A percentile compares a stretch with the other conserved stretches of the same genome.
These are phyloP conservation scores for Penicillium brasilianum DNA, from an alignment of 2,329 filamentous ascomycete species.

Conservation along the genomic window DNA sequence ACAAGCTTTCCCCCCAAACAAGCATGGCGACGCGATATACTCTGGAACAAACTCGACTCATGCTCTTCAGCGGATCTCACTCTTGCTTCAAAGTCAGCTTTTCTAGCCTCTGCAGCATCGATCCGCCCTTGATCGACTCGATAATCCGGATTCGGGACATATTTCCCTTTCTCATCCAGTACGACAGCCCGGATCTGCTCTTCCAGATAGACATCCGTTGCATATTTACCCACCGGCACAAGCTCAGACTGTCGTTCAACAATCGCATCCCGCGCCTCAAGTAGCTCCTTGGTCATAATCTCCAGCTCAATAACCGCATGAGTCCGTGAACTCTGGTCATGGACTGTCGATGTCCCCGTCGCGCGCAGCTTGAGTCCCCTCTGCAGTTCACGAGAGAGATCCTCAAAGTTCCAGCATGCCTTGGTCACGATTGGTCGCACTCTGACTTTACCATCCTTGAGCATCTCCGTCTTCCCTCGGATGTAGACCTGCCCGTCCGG, in stretches of 20 bases:
- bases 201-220: not conserved
- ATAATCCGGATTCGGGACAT: not conserved
- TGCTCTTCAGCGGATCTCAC: not conserved
- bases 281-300: not conserved
- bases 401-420: constrained; percentile 1
- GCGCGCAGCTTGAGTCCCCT: not conserved
- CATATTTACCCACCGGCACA: not conserved
- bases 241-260: constrained; percentile 1
- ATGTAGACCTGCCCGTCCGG: not conserved
- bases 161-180: not conserved
- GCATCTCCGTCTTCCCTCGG: not conserved
- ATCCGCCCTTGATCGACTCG: not conserved
- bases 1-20: not conserved
- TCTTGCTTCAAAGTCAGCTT: not conserved
- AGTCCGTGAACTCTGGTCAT: not conserved
- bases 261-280: not conserved
- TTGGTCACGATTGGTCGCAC: not conserved
- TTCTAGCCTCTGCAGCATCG: not conserved
- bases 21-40: not conserved
- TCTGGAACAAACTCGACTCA: not conserved
- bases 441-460: not conserved
- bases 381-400: not conserved
- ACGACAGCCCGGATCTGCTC: not conserved
- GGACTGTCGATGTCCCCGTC: not conserved
- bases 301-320: constrained; percentile 1